These are phyloP conservation scores for Penicillium ucsense DNA, from an alignment of 495 filamentous ascomycete species.

Conservation along the genomic window DNA sequence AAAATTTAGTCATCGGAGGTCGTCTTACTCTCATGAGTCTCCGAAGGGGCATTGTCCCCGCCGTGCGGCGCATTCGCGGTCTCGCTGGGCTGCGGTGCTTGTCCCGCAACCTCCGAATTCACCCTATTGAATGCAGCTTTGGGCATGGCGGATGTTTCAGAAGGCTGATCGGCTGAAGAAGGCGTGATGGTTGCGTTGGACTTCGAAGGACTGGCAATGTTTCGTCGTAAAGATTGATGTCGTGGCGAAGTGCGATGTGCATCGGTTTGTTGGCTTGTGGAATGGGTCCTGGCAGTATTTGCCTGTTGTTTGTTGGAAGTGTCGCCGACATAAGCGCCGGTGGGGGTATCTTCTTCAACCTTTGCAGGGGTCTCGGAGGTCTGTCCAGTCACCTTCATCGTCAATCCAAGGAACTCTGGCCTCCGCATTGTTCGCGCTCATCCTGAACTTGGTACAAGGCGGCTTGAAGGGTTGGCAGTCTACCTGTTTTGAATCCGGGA, in stretches of 20 bases:
- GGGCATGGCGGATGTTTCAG: background rate
- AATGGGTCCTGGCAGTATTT: slow-evolving; percentile 35
- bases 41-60: background rate
- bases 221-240: slow-evolving; percentile 10
- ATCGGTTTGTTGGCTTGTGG: slow-evolving; percentile 27
- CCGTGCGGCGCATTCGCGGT: slow-evolving; percentile 8
- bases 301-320: slow-evolving; percentile 42
- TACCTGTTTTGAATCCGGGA: slow-evolving; percentile 55
- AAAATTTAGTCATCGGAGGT: too few relatives aligned
- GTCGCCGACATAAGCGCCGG: slow-evolving; percentile 15
- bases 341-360: slow-evolving; percentile 10
- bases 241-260: slow-evolving; percentile 12
- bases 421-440: slow-evolving; percentile 48
- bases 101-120: background rate
- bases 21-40: slow-evolving; percentile 9
- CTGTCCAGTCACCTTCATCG: slow-evolving; percentile 31
- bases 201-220: slow-evolving; percentile 10
- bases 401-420: slow-evolving; percentile 31
- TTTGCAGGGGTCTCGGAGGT: slow-evolving; percentile 20
- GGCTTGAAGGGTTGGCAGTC: slow-evolving; percentile 33
- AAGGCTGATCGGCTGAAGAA: slow-evolving; percentile 8
- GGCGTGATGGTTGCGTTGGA: slow-evolving; percentile 15
- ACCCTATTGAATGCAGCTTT: slow-evolving; percentile 10
- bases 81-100: slow-evolving; percentile 12
- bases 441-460: slow-evolving; percentile 56